Evolutionary conservation across 2,329 filamentous ascomycete genomes (phyloP), one percentile per base, ranked within the genome.

Genomic region (Ophiosphaerella narmari): DNA sequence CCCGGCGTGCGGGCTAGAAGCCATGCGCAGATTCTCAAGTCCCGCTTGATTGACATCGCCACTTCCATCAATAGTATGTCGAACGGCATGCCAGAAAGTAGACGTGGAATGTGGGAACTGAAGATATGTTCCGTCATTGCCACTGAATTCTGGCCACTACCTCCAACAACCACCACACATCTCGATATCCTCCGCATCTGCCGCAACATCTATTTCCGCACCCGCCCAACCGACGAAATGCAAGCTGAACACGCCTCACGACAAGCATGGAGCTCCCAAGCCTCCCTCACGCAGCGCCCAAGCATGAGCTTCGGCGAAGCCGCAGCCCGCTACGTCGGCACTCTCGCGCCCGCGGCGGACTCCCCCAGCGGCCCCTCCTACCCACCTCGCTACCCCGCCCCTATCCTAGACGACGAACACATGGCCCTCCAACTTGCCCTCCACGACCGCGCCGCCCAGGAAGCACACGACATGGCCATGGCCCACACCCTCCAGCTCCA

Each of bases 121-220:
- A 29, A 48, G 29, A 39, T 63, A 7, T 65, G 59, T 47, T 56
- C 36, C 37, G 52, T 49, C 16, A 57, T 65, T 21, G 56, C 63
- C 2, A 29, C 42, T 0, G 33, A 49, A 4, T 57, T 59, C 39
- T 66, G 61, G 63, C 63, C 60, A 5, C 39, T 55, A 9, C 53
- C 55, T 12, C 29, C 44, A n/a, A 43, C 16, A 35, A 31, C 26
- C n/a, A 51, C 23, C 5, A 50, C 55, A 7, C 48, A 61, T 40
- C 39, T 63, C 24, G 44, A 39, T 18, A 46, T 63, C 3, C 49
- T 52, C 14, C 46, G 49, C 36, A 59, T 50, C 29, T 60, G 57
- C 39, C 54, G 47, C 16, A 63, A 63, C 39, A 40, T 46, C 5
- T 34, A 48, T 12, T 48, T 48, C 24, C 11, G 14, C 23, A 33